These are phyloP conservation scores for Ophiocytium majus DNA, from an alignment of 352 stramenopile genomes.

Conservation along the genomic window DNA sequence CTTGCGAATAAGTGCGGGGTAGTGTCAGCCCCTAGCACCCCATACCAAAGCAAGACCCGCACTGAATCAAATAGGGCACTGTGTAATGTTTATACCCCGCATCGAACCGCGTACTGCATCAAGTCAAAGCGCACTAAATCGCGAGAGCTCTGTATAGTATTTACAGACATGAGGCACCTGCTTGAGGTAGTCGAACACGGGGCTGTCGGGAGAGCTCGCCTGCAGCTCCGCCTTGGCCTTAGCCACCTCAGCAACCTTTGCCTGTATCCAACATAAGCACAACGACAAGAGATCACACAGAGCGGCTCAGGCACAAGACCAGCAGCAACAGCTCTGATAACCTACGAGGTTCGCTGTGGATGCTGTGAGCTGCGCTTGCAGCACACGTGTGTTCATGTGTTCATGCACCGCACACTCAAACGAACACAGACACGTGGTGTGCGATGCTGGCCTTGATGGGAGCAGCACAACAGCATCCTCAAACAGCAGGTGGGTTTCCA, in stretches of 20 bases:
- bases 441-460: not conserved
- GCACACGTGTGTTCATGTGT: not conserved
- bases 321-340: not conserved
- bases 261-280: not conserved
- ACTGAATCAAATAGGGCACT: too few species aligned
- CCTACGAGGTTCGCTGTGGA: not conserved
- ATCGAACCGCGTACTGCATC: too few species aligned
- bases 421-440: not conserved
- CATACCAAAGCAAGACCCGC: too few species aligned
- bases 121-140: too few species aligned
- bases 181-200: slow-evolving; percentile 16
- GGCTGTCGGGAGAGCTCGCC: not conserved
- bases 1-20: too few species aligned
- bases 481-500: not conserved
- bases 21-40: too few species aligned
- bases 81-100: too few species aligned
- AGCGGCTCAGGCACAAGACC: not conserved
- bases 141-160: too few species aligned
- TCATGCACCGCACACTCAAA: not conserved
- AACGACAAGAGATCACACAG: not conserved
- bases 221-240: slow-evolving; percentile 1
- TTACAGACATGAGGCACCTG: too few species aligned
- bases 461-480: not conserved
- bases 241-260: slow-evolving; percentile 14
- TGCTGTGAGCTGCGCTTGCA: not conserved